Conservation (phyloP, 2,329 filamentous ascomycete genomes). For the Macrophomina phaseolina region DNA sequence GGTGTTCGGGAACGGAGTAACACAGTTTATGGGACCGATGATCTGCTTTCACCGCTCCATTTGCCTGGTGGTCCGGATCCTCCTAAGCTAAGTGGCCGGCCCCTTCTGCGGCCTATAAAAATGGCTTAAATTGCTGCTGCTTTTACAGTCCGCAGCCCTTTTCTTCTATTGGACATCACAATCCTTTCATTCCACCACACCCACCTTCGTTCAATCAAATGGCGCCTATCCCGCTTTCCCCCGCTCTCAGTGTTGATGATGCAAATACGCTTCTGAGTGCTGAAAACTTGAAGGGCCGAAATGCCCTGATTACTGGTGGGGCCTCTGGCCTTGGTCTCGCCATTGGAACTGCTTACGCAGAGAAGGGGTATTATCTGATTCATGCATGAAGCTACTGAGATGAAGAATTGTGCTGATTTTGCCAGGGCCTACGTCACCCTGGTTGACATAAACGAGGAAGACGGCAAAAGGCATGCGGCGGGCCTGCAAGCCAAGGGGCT, state of each 20-base stretch:
- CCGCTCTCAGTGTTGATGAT: background rate
- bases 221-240: slow-evolving; percentile 6
- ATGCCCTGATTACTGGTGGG: slow-evolving; percentile 22
- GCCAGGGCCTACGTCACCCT: slow-evolving; percentile 36
- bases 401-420: background rate
- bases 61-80: background rate
- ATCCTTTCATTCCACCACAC: too few relatives aligned
- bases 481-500: slow-evolving; percentile 31
- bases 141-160: too few relatives aligned
- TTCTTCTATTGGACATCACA: background rate
- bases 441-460: slow-evolving; percentile 33
- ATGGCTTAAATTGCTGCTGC: background rate
- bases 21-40: background rate
- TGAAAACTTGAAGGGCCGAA: background rate
- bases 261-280: background rate
- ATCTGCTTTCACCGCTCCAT: background rate
- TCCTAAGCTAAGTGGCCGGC: background rate
- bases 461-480: slow-evolving; percentile 28
- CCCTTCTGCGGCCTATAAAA: background rate
- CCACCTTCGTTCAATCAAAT: background rate
- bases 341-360: slow-evolving; percentile 6
- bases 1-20: background rate
- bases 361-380: slow-evolving; percentile 6
- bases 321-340: slow-evolving; percentile 12
- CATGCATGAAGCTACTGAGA: background rate